These are phyloP conservation scores for Cryphonectria radicalis DNA, from an alignment of 2,329 filamentous ascomycete species.

Conservation along the genomic window DNA sequence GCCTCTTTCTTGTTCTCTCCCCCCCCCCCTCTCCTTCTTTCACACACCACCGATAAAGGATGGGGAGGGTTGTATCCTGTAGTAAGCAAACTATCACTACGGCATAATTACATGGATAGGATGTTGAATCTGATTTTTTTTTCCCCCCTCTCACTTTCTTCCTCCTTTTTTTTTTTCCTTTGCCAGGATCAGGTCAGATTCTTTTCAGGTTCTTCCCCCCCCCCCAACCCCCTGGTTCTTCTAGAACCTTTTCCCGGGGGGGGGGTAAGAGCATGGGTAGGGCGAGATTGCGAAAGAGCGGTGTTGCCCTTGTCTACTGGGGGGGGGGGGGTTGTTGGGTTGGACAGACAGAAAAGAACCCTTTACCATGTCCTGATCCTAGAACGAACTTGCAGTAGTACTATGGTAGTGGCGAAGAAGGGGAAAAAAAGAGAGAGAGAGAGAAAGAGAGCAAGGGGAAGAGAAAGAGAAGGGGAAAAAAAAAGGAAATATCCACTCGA, in stretches of 20 bases:
- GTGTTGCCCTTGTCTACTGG: conserved; percentile 3
- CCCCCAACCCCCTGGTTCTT: background rate
- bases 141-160: background rate
- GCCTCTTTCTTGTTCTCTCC: background rate
- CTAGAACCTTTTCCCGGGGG: background rate
- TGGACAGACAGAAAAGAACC: background rate
- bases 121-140: no score
- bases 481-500: no score
- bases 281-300: conserved; percentile 10
- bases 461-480: no score
- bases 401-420: background rate
- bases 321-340: no score
- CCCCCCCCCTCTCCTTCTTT: background rate
- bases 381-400: background rate
- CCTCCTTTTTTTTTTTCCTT: background rate
- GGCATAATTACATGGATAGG: no score
- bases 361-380: background rate
- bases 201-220: background rate
- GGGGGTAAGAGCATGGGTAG: background rate
- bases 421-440: no score
- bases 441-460: no score
- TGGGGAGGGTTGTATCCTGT: background rate
- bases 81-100: background rate
- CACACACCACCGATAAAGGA: background rate
- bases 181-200: background rate